These are phyloP conservation scores for Phlyctochytrium planicorne DNA, from an alignment of 192 early-diverging fungal species.

Conservation along the genomic window DNA sequence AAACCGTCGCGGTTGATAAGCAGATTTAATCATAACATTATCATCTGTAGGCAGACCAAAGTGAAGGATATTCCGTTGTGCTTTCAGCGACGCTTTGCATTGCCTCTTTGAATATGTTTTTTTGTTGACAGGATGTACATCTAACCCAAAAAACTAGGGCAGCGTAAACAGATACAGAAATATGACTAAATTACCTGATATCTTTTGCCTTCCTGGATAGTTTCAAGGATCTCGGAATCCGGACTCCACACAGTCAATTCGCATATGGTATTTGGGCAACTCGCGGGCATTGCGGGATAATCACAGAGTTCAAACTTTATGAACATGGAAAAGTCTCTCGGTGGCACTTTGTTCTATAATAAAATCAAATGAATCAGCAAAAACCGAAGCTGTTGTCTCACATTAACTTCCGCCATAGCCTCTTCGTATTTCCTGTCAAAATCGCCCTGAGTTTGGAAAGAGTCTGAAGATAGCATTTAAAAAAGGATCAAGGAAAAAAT, in stretches of 20 bases:
- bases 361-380: neutral
- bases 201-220: constrained; percentile 55
- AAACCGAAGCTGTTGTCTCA: neutral
- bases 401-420: neutral
- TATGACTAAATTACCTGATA: constrained; percentile 39
- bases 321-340: constrained; percentile 8
- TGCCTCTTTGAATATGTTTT: neutral
- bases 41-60: neutral
- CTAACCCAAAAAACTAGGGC: neutral
- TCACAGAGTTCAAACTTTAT: constrained; percentile 13
- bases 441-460: too few relatives aligned
- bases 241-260: constrained; percentile 51
- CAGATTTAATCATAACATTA: neutral
- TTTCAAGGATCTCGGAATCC: constrained; percentile 30
- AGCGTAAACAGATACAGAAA: constrained; percentile 6
- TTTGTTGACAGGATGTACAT: neutral
- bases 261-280: neutral
- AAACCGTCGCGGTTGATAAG: neutral
- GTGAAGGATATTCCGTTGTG: neutral
- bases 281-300: constrained; percentile 1
- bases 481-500: neutral
- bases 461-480: neutral
- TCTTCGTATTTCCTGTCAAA: too few relatives aligned
- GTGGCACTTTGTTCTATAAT: constrained; percentile 4
- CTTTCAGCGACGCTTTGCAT: constrained; percentile 5